Percentiles rank a stretch among this genome's conserved stretches.
Evolutionary conservation across 2,329 filamentous ascomycete species (phyloP).

Genomic region (Colletotrichum liriopes): DNA sequence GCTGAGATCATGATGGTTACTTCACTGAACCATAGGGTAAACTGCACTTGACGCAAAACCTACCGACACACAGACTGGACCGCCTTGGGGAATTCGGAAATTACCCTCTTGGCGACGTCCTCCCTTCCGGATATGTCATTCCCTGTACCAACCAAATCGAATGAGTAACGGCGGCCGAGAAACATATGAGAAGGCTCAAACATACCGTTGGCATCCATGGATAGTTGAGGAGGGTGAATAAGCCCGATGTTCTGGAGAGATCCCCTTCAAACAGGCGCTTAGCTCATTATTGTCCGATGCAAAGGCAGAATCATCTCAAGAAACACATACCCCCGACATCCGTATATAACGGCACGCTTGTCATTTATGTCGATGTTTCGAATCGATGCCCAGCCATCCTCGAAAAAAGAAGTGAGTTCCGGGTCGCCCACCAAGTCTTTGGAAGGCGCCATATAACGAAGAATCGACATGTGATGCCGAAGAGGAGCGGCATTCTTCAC

Average conservation of each 20-base stretch:
- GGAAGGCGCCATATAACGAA: not conserved
- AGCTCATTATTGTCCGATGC: not conserved
- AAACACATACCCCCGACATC: not conserved
- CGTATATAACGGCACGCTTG: not conserved
- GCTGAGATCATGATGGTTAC: not conserved
- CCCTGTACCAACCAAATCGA: not conserved
- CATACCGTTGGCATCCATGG: constrained; percentile 1
- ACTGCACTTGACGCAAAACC: not conserved
- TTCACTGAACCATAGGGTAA: not conserved
- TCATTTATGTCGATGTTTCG: not conserved
- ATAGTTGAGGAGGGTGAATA: not conserved
- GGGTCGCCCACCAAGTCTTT: not conserved
- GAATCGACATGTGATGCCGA: constrained; percentile 1
- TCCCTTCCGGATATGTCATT: not conserved
- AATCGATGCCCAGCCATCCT: not conserved
- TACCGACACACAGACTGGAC: not conserved
- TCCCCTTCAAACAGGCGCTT: not conserved
- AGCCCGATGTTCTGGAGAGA: constrained; percentile 13
- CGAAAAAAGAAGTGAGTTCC: not conserved
- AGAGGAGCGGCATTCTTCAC: not conserved
- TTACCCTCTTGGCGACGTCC: not conserved
- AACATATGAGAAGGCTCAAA: not conserved
- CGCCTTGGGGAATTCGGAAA: not conserved
- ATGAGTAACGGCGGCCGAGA: not conserved
- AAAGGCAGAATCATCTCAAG: too few species aligned